phyloP scores from a whole-genome alignment of 768 basidiomycete genomes.

The Tulasnella sp. region DNA sequence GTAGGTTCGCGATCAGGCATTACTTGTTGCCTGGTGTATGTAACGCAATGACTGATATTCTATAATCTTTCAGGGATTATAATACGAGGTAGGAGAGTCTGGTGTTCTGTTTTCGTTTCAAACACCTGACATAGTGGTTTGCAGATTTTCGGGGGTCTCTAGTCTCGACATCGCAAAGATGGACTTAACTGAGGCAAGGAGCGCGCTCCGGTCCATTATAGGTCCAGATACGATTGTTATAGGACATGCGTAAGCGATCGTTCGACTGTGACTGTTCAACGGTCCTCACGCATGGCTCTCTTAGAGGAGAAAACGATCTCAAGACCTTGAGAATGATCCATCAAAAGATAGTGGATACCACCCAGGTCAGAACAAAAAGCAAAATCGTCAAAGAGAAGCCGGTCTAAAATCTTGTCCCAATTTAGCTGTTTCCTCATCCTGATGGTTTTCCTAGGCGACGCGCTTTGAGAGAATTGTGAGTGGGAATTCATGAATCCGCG shows the following conservation, averaged over 20 bases:
- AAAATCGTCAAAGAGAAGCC: background rate
- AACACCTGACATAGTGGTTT: background rate
- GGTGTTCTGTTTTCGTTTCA: constrained; percentile 24
- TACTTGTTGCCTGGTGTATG: background rate
- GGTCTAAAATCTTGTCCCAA: too few species aligned
- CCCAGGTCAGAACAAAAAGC: constrained; percentile 42
- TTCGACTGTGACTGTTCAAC: background rate
- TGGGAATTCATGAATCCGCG: constrained; percentile 27
- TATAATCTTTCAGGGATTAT: constrained; percentile 58
- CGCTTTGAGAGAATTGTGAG: constrained; percentile 76
- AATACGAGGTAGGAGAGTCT: constrained; percentile 60
- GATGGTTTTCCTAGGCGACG: constrained; percentile 72
- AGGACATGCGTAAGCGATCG: constrained; percentile 46
- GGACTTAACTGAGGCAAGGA: constrained; percentile 62
- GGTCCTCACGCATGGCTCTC: constrained; percentile 34
- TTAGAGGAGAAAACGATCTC: constrained; percentile 91
- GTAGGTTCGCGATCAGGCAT: constrained; percentile 44
- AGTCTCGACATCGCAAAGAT: constrained; percentile 57
- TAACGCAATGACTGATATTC: background rate
- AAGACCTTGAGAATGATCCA: constrained; percentile 87
- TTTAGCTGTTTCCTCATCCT: constrained; percentile 73
- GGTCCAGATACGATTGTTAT: constrained; percentile 80
- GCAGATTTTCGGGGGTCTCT: constrained; percentile 70
- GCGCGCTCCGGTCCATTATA: constrained; percentile 66
- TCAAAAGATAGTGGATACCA: constrained; percentile 80